Percentiles rank a stretch among this genome's conserved stretches.
Evolutionary conservation across 208 protist genomes (phyloP).

Genomic region (Leishmania amazonensis): DNA sequence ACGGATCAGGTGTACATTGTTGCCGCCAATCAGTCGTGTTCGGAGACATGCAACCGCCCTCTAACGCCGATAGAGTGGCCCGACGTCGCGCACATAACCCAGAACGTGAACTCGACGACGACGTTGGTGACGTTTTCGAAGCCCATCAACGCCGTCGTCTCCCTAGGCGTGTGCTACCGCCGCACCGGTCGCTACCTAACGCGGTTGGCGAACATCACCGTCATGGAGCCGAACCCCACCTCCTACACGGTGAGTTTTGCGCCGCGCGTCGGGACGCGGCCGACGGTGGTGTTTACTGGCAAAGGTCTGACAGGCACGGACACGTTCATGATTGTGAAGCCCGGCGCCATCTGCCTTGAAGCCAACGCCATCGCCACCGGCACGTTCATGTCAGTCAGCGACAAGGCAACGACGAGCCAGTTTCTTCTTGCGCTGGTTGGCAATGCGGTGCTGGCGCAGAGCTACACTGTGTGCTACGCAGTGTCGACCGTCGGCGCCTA

Average conservation of each 20-base stretch:
- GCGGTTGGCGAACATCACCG: constrained; percentile 47
- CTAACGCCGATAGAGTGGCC: constrained; percentile 54
- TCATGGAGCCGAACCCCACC: constrained; percentile 70
- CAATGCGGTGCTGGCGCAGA: constrained; percentile 24
- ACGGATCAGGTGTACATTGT: constrained; percentile 75
- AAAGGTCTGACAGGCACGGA: constrained; percentile 51
- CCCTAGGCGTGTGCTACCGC: constrained; percentile 83
- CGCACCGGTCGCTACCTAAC: constrained; percentile 56
- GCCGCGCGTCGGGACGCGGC: constrained; percentile 78
- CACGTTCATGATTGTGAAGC: constrained; percentile 60
- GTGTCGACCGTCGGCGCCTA: constrained; percentile 52
- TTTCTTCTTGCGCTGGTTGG: constrained; percentile 58
- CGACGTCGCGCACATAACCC: constrained; percentile 41
- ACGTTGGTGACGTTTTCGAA: constrained; percentile 47
- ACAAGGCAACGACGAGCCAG: constrained; percentile 25
- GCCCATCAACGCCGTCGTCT: constrained; percentile 39
- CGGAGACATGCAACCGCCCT: constrained; percentile 64
- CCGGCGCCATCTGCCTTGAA: constrained; percentile 45
- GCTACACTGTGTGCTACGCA: constrained; percentile 84
- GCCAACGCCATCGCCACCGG: constrained; percentile 54
- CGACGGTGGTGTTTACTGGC: constrained; percentile 77
- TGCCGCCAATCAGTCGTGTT: constrained; percentile 44
- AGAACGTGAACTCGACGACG: constrained; percentile 46
- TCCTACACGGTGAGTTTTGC: constrained; percentile 73
- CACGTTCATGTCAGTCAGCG: constrained; percentile 34